phyloP scores from a whole-genome alignment of 345 rosid genomes.

The Abelmoschus esculentus region DNA sequence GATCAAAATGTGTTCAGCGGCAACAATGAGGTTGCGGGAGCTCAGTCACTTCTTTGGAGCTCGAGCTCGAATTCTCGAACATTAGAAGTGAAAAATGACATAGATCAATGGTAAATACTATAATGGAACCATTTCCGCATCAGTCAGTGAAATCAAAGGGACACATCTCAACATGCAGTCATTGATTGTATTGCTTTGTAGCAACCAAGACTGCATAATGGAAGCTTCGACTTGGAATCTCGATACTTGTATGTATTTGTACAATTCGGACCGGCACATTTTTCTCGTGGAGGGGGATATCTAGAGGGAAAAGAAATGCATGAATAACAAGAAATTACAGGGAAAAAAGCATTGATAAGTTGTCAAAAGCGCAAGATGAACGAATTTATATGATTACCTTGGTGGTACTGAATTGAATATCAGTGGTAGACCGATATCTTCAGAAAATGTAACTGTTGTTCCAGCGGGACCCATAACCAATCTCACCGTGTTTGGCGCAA shows the following conservation, averaged over 20 bases:
- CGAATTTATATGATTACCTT: slow-evolving; percentile 29
- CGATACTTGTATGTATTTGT: slow-evolving; percentile 59
- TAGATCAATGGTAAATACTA: background rate
- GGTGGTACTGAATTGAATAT: slow-evolving; percentile 40
- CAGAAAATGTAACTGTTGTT: slow-evolving; percentile 51
- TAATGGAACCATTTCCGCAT: background rate
- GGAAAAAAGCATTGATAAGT: background rate
- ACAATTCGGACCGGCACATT: slow-evolving; percentile 70
- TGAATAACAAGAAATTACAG: background rate
- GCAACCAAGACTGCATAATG: slow-evolving; percentile 68
- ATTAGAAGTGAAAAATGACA: background rate
- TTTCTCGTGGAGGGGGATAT: slow-evolving; percentile 71
- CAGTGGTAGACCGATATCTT: slow-evolving; percentile 64
- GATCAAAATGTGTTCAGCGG: background rate
- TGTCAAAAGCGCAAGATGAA: background rate
- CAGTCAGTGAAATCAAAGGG: background rate
- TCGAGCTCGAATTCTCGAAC: background rate
- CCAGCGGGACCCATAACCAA: slow-evolving; percentile 53
- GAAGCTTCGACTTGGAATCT: slow-evolving; percentile 71
- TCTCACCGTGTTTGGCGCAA: slow-evolving; percentile 51
- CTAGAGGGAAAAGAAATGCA: slow-evolving; percentile 25
- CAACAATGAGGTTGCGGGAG: background rate
- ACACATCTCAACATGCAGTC: slow-evolving; percentile 19
- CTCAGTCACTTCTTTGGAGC: background rate
- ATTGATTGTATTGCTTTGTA: slow-evolving; percentile 52